phyloP scores from a whole-genome alignment of 768 basidiomycete genomes.

The Sarcodon aspratus region DNA sequence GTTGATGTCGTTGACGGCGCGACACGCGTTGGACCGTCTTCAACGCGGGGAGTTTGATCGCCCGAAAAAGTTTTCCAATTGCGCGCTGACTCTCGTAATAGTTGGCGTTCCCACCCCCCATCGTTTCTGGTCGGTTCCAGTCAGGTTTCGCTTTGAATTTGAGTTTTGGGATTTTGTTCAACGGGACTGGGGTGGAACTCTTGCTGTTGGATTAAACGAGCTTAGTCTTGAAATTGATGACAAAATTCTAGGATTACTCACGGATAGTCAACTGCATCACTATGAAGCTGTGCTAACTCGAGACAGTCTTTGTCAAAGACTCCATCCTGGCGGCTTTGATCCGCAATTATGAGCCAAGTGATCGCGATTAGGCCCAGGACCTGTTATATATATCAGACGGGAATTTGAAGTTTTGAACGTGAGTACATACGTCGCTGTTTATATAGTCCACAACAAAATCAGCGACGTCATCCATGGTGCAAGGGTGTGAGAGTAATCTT shows the following conservation, averaged over 20 bases:
- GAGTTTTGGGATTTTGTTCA: conserved; percentile 30
- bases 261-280: conserved; percentile 56
- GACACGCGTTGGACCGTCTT: conserved; percentile 5
- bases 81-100: conserved; percentile 44
- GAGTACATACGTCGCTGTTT: conserved; percentile 40
- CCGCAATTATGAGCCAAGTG: conserved; percentile 57
- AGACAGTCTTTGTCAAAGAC: conserved; percentile 44
- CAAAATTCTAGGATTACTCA: conserved; percentile 26
- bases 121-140: conserved; percentile 56
- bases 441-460: conserved; percentile 66
- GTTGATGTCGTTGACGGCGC: conserved; percentile 10
- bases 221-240: conserved; percentile 8
- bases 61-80: conserved; percentile 53
- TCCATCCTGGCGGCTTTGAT: conserved; percentile 30
- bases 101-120: conserved; percentile 12
- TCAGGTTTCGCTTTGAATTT: conserved; percentile 34
- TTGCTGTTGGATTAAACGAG: conserved; percentile 16
- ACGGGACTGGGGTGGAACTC: conserved; percentile 24
- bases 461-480: conserved; percentile 53
- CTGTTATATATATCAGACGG: conserved; percentile 15
- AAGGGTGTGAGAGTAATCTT: conserved; percentile 32
- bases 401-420: background rate
- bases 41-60: conserved; percentile 38
- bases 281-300: conserved; percentile 42
- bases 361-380: conserved; percentile 50